Conservation (phyloP, 257 asterid genomes). For the Plantago elongata region DNA sequence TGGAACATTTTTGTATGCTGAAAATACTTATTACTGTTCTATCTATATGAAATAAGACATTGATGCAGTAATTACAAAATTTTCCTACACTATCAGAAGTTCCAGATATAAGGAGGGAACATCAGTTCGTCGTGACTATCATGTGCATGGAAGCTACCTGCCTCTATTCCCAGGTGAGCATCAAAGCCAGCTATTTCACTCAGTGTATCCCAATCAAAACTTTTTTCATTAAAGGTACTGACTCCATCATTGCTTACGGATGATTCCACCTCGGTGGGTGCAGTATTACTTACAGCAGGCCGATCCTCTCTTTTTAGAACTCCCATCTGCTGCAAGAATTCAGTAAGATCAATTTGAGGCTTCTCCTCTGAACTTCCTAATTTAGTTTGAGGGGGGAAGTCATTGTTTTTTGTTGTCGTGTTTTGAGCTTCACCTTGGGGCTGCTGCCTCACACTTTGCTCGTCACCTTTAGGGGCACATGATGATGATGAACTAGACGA, state of each 20-base stretch:
- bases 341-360: slow-evolving; percentile 93
- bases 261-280: slow-evolving; percentile 31
- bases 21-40: too few relatives aligned
- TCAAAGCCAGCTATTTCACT: slow-evolving; percentile 58
- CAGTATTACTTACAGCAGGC: slow-evolving; percentile 23
- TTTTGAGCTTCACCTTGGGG: slow-evolving; percentile 18
- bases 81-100: slow-evolving; percentile 29
- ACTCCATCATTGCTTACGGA: slow-evolving; percentile 32
- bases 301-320: slow-evolving; percentile 53
- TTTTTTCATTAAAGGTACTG: slow-evolving; percentile 36
- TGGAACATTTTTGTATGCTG: too few relatives aligned
- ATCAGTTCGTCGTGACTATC: slow-evolving; percentile 49
- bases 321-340: slow-evolving; percentile 85
- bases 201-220: slow-evolving; percentile 69
- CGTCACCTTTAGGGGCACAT: slow-evolving; percentile 32
- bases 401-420: slow-evolving; percentile 29
- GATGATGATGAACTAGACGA: slow-evolving; percentile 55
- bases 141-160: slow-evolving; percentile 32
- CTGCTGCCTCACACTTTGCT: slow-evolving; percentile 24
- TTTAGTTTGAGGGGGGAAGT: slow-evolving; percentile 23
- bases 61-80: slow-evolving; percentile 7
- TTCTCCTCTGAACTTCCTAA: slow-evolving; percentile 35
- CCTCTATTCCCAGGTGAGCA: slow-evolving; percentile 38
- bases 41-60: too few relatives aligned
- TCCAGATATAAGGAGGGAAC: slow-evolving; percentile 56